A percentile compares a stretch with the other conserved stretches of the same genome.
Conservation (phyloP, 805 yeast species). For the Wickerhamiella dianesei region DNA sequence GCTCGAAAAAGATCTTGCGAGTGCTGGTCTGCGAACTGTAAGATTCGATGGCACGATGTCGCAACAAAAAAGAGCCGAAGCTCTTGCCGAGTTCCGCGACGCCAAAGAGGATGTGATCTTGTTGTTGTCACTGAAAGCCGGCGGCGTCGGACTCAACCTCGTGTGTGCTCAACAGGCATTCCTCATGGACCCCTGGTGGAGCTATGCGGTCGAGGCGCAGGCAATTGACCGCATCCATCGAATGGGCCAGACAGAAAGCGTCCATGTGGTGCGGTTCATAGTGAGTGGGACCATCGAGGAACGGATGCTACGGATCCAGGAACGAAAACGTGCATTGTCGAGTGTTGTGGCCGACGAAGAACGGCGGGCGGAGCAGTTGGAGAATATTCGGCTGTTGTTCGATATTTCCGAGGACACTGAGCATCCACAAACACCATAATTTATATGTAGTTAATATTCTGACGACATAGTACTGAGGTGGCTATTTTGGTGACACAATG, state of each 20-base stretch:
- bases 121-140: conserved; percentile 71
- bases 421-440: background rate
- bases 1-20: conserved; percentile 46
- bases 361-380: conserved; percentile 23
- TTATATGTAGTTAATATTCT: no score
- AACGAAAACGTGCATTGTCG: conserved; percentile 40
- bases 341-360: conserved; percentile 27
- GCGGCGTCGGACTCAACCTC: conserved; percentile 84
- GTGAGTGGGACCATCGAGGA: conserved; percentile 75
- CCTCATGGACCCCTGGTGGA: conserved; percentile 97
- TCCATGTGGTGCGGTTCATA: conserved; percentile 66
- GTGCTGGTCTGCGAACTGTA: conserved; percentile 38
- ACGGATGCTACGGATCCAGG: conserved; percentile 78
- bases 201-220: conserved; percentile 79
- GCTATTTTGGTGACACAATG: no score
- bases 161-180: conserved; percentile 76
- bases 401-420: conserved; percentile 16
- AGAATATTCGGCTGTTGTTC: conserved; percentile 26
- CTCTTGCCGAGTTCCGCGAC: conserved; percentile 42
- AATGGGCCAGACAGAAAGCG: conserved; percentile 67
- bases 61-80: conserved; percentile 47
- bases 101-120: conserved; percentile 33
- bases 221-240: conserved; percentile 86
- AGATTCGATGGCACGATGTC: conserved; percentile 76
- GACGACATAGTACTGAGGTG: no score